phyloP scores from a whole-genome alignment of 331 rosid species.

The Quercus phellos region DNA sequence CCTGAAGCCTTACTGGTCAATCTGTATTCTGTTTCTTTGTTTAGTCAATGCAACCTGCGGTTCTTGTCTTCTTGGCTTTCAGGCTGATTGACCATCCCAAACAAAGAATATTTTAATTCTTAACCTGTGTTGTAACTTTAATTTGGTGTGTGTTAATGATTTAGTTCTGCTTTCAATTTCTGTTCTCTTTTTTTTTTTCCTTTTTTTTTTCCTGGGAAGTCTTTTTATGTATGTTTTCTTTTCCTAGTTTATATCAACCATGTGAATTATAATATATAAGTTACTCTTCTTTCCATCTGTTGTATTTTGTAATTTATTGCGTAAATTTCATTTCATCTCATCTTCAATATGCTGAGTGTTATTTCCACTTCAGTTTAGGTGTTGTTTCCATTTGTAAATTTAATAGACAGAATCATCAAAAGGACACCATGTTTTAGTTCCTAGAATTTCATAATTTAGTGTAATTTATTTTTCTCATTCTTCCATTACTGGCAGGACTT shows the following conservation, averaged over 20 bases:
- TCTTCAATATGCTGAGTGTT: not conserved
- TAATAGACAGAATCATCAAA: not conserved
- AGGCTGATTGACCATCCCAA: not conserved
- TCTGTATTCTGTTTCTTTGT: not conserved
- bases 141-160: not conserved
- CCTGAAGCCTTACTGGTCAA: not conserved
- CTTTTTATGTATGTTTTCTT: not conserved
- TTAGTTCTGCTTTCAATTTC: not conserved
- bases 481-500: constrained; percentile 20
- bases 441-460: not conserved
- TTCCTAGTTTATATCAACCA: not conserved
- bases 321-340: not conserved
- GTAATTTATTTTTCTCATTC: constrained; percentile 7
- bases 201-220: not conserved
- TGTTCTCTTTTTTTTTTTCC: not conserved
- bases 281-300: too few species aligned
- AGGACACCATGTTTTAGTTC: not conserved
- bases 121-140: not conserved
- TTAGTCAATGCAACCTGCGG: not conserved
- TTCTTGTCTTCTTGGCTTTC: not conserved
- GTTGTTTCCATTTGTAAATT: not conserved
- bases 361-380: not conserved
- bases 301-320: not conserved
- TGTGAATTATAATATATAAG: not conserved
- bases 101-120: not conserved